phyloP scores from a whole-genome alignment of 306 rosid species.

The Vigna angularis region DNA sequence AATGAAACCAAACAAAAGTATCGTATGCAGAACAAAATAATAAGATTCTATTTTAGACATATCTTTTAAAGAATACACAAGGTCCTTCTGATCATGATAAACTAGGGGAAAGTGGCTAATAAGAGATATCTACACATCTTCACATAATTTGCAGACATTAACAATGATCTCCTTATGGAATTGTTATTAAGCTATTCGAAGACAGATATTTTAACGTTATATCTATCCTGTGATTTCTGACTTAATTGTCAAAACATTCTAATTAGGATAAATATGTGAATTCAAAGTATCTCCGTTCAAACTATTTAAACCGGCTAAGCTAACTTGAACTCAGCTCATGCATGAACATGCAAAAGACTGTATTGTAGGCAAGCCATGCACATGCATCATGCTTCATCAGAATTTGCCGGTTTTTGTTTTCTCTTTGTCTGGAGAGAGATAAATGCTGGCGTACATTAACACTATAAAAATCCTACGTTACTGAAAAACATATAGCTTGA shows the following conservation, averaged over 20 bases:
- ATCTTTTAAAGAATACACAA: neutral
- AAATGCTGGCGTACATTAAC: neutral
- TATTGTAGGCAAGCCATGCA: neutral
- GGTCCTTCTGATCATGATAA: neutral
- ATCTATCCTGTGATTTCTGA: neutral
- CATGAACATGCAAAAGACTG: neutral
- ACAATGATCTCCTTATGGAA: no score
- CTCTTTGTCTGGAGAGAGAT: neutral
- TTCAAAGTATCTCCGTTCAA: neutral
- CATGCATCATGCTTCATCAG: neutral
- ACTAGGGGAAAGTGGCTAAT: neutral
- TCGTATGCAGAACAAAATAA: neutral
- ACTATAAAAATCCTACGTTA: neutral
- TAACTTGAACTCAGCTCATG: neutral
- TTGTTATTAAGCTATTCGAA: no score
- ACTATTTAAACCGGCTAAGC: neutral
- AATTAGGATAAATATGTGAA: neutral
- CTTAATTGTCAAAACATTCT: neutral
- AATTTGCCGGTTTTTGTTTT: neutral
- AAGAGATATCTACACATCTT: neutral
- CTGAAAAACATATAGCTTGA: neutral
- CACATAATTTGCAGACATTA: neutral
- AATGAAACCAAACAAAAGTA: neutral
- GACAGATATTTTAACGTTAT: no score
- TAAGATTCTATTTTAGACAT: conserved; percentile 6